Conservation (phyloP, 2,329 filamentous ascomycete species). For the Colletotrichum tofieldiae region DNA sequence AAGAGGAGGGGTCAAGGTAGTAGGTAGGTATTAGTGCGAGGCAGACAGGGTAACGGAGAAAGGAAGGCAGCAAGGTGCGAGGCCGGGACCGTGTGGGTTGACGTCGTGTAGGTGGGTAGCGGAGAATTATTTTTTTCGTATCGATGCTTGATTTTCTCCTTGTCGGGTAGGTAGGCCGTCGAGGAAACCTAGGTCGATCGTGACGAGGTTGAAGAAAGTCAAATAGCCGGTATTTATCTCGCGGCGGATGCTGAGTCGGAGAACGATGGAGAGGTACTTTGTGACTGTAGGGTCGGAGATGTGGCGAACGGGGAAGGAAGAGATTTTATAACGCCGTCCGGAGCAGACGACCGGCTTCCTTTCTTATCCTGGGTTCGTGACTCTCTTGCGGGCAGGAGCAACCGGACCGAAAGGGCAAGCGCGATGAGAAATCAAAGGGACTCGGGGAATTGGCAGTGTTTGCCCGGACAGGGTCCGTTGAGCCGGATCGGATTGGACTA, state of each 20-base stretch:
- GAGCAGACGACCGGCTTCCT: constrained; percentile 1
- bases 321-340: constrained; percentile 29
- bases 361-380: not conserved
- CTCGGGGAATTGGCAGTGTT: constrained; percentile 8
- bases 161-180: not conserved
- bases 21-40: constrained; percentile 2
- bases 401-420: constrained; percentile 1
- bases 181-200: constrained; percentile 7
- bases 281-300: constrained; percentile 17
- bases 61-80: constrained; percentile 1
- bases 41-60: constrained; percentile 15
- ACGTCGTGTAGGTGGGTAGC: not conserved
- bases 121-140: not conserved
- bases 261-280: not conserved
- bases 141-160: not conserved
- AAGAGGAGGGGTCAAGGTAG: not conserved
- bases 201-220: not conserved
- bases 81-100: constrained; percentile 8
- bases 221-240: not conserved
- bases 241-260: not conserved
- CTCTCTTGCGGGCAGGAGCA: constrained; percentile 15
- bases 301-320: constrained; percentile 21
- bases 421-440: constrained; percentile 13
- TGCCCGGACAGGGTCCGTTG: constrained; percentile 26
- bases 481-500: constrained; percentile 16